These are phyloP conservation scores for Neurospora intermedia DNA, from an alignment of 495 filamentous ascomycete genomes.

Conservation along the genomic window DNA sequence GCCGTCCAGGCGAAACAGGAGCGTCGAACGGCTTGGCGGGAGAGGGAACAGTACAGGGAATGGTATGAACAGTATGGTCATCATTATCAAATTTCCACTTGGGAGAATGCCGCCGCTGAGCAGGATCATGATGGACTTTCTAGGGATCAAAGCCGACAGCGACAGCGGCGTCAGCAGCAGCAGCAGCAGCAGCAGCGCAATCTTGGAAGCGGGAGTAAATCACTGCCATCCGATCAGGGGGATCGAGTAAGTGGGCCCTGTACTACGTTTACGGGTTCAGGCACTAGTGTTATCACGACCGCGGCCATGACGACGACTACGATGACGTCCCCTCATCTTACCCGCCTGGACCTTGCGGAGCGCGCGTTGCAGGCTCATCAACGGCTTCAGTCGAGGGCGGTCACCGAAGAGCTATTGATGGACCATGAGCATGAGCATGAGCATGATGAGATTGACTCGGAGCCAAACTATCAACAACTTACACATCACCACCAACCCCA, in stretches of 20 bases:
- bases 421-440: neutral
- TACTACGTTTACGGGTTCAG: neutral
- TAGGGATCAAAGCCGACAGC: neutral
- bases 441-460: neutral
- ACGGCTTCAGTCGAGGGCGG: neutral
- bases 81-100: neutral
- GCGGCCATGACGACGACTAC: neutral
- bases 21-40: neutral
- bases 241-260: neutral
- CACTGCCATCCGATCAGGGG: neutral
- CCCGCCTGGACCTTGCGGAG: neutral
- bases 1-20: neutral
- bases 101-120: neutral
- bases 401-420: neutral
- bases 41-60: neutral
- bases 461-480: neutral
- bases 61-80: neutral
- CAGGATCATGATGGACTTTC: neutral
- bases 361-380: neutral
- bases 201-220: neutral
- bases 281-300: neutral
- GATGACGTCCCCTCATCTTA: neutral
- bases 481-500: neutral
- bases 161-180: neutral
- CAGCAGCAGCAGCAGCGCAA: neutral